phyloP scores from a whole-genome alignment of 1,284 basidiomycete genomes.

The Ustilago nuda region DNA sequence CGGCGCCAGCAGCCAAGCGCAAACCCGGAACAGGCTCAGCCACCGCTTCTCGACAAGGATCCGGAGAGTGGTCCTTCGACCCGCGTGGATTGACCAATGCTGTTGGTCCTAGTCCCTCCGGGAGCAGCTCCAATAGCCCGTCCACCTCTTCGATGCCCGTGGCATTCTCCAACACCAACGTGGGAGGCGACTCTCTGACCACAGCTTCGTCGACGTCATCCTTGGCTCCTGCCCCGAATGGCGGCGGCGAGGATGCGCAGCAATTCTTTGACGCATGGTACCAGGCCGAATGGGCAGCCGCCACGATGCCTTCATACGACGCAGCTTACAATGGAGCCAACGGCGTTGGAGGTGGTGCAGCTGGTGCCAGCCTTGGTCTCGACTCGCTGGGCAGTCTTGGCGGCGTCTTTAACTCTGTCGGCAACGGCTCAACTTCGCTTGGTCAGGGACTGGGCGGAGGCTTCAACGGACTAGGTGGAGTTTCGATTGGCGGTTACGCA shows the following conservation, averaged over 20 bases:
- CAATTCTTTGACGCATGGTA: constrained; percentile 56
- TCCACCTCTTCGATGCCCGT: constrained; percentile 33
- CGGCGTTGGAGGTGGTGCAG: constrained; percentile 34
- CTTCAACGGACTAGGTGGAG: constrained; percentile 37
- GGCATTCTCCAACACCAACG: constrained; percentile 4
- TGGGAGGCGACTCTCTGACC: constrained; percentile 16
- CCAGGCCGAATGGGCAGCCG: constrained; percentile 53
- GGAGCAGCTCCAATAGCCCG: constrained; percentile 37
- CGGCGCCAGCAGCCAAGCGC: neutral
- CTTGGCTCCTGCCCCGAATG: constrained; percentile 20
- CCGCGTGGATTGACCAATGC: constrained; percentile 18
- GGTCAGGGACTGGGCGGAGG: constrained; percentile 41
- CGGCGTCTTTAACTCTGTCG: constrained; percentile 16
- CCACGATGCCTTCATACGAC: constrained; percentile 51
- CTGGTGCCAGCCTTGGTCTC: constrained; percentile 36
- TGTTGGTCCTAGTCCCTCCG: constrained; percentile 25
- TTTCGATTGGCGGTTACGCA: constrained; percentile 28
- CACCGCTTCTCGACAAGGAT: constrained; percentile 23
- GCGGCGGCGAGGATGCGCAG: constrained; percentile 51
- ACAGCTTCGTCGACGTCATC: constrained; percentile 38
- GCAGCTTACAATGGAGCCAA: constrained; percentile 40
- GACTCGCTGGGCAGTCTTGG: constrained; percentile 36
- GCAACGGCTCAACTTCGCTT: constrained; percentile 3
- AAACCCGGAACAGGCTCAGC: constrained; percentile 14
- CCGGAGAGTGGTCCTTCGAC: constrained; percentile 43